Base-by-base conservation (phyloP, 1,284 basidiomycete species). In the Phlebopus sp. region DNA sequence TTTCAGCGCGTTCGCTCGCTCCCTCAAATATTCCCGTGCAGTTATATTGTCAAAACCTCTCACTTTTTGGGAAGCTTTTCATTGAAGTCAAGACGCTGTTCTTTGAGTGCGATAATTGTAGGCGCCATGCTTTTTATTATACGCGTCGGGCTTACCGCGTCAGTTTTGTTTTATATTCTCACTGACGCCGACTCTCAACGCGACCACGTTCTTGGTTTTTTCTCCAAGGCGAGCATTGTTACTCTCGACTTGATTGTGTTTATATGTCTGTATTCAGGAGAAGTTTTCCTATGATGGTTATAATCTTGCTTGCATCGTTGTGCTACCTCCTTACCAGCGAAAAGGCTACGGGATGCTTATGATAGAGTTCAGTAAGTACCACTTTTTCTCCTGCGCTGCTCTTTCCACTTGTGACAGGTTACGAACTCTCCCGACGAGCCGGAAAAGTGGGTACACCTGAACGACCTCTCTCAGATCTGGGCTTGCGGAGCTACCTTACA, bases 61-160 rank as follows among this genome's bases (percentile, higher is more conserved):
- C 92, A 27, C 76, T 99, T 3, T 98, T 98, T 60, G 96, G 95
- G 36, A 99, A 99, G 67, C 76, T 98, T n/a, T 99, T 99, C 69
- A 97, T 99, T 62, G 96, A 98, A 62, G 90, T 96, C 62, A 99
- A 99, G 75, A 97, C 95, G 1, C 76, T 98, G 29, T 98, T 93
- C 72, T 99, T 96, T 63, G 94, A 99, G 59, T 84, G 81, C 49
- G 88, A 90, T 57, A 88, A 87, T 58, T 91, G 89, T 89, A 53
- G 56, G 83, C 58, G 18, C 15, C 15, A 10, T 4, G 3, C 4
- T 47, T 21, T 42, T 5, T 29, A 42, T 39, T 43, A 15, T 30
- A 34, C 42, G 10, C 18, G 15, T 21, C 4, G 13, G 9, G 6
- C 44, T 51, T 29, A 47, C 23, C 14, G n/a, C 45, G 30, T 37